A percentile compares a stretch with the other conserved stretches of the same genome.
Conservation (phyloP, 257 asterid genomes). For the Cruciata laevipes region DNA sequence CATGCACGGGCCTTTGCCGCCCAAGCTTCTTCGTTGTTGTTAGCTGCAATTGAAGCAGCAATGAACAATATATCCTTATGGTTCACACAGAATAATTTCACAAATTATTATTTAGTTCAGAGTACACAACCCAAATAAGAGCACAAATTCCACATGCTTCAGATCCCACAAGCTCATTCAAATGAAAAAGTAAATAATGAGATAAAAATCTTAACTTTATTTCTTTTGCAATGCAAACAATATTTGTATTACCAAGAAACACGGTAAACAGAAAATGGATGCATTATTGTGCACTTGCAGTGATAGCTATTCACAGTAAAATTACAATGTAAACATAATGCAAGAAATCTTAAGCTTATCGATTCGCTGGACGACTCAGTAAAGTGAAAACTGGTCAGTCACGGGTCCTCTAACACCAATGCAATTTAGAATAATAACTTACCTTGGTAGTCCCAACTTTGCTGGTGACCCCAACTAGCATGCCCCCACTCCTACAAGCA, state of each 20-base stretch:
- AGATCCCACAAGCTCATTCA: background rate
- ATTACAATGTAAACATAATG: background rate
- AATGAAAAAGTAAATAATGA: background rate
- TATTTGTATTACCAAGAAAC: background rate
- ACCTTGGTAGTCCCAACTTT: slow-evolving; percentile 76
- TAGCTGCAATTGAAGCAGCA: slow-evolving; percentile 37
- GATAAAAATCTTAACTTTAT: background rate
- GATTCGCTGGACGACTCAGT: background rate
- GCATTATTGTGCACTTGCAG: background rate
- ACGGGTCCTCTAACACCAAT: slow-evolving; percentile 3
- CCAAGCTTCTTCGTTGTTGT: slow-evolving; percentile 81
- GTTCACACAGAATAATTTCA: background rate
- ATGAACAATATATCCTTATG: background rate
- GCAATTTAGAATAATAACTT: slow-evolving; percentile 21
- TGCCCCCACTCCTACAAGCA: slow-evolving; percentile 63
- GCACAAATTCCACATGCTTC: background rate
- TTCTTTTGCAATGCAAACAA: background rate
- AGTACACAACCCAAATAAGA: background rate
- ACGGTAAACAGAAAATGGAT: background rate
- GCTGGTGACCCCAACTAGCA: slow-evolving; percentile 75
- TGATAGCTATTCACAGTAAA: background rate
- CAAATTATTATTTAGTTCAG: background rate
- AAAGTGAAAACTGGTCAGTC: background rate
- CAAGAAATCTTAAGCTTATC: background rate
- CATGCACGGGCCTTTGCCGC: slow-evolving; percentile 97